Percentiles rank a stretch among this genome's conserved stretches.
phyloP scores from a whole-genome alignment of 441 rosid species.

The Viola pubescens region DNA sequence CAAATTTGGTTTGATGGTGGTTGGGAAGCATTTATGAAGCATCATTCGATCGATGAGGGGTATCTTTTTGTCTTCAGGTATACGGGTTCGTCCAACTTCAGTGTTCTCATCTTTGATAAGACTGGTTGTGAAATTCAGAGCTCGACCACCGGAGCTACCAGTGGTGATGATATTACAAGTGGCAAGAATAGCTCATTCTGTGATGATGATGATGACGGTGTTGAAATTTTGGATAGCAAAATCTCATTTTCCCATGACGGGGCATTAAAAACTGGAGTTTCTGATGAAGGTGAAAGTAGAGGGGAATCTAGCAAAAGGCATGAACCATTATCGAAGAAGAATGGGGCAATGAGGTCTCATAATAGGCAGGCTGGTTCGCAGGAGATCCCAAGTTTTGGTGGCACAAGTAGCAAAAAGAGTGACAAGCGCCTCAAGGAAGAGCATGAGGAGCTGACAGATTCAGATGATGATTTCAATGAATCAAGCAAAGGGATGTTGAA shows the following conservation, averaged over 20 bases:
- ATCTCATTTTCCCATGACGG: not conserved
- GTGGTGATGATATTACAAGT: not conserved
- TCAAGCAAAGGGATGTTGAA: not conserved
- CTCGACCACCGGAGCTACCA: not conserved
- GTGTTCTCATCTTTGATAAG: constrained; percentile 8
- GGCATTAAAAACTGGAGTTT: not conserved
- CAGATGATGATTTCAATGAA: not conserved
- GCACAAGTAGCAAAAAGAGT: not conserved
- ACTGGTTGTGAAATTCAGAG: constrained; percentile 12
- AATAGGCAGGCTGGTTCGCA: not conserved
- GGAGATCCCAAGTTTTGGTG: not conserved
- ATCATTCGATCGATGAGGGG: constrained; percentile 12
- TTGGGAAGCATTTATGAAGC: constrained; percentile 20
- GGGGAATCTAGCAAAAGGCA: constrained; percentile 1
- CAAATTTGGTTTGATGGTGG: constrained; percentile 17
- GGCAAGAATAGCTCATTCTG: not conserved
- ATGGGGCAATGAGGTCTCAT: not conserved
- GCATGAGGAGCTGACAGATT: not conserved
- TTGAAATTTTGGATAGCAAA: not conserved
- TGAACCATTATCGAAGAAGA: not conserved
- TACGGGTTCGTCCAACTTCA: constrained; percentile 8
- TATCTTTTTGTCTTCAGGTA: constrained; percentile 20
- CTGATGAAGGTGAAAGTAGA: not conserved
- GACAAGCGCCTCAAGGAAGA: not conserved
- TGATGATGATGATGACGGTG: not conserved